phyloP scores from a whole-genome alignment of 495 filamentous ascomycete species.

The Hypoxylon rickii region DNA sequence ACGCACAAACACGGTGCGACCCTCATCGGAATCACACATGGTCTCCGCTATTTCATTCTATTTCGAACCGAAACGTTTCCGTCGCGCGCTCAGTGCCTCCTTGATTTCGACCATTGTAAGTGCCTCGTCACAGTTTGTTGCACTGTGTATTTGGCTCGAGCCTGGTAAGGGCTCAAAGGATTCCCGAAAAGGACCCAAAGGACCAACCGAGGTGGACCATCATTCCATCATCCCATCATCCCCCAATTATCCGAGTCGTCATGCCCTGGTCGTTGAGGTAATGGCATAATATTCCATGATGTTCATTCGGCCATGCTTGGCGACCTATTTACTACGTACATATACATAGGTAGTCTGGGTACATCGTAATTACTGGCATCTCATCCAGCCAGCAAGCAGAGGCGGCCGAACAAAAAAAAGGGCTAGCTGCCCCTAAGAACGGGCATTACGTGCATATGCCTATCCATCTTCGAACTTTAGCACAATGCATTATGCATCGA shows the following conservation, averaged over 20 bases:
- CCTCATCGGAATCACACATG: constrained; percentile 13
- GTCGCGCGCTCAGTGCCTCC: constrained; percentile 19
- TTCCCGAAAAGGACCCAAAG: too few relatives aligned
- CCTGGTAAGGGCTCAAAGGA: not conserved
- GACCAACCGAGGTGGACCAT: too few relatives aligned
- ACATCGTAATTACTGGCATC: constrained; percentile 23
- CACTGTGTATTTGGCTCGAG: constrained; percentile 6
- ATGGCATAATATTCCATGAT: constrained; percentile 32
- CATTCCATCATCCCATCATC: constrained; percentile 1
- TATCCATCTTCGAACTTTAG: constrained; percentile 28
- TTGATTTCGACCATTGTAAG: constrained; percentile 11
- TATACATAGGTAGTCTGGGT: too few relatives aligned
- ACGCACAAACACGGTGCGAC: constrained; percentile 28
- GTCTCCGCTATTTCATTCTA: constrained; percentile 26
- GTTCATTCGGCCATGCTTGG: constrained; percentile 28
- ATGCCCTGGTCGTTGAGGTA: constrained; percentile 24
- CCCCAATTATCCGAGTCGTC: constrained; percentile 21
- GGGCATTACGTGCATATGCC: constrained; percentile 35
- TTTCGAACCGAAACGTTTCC: constrained; percentile 20
- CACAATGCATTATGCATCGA: constrained; percentile 34
- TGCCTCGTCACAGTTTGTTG: constrained; percentile 4
- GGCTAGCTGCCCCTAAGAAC: constrained; percentile 26
- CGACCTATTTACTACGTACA: constrained; percentile 9
- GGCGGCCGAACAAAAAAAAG: constrained; percentile 17
- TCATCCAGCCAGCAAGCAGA: not conserved